Evolutionary conservation across 1,139 yeast species (phyloP).

Genomic region (Scheffersomyces titani): DNA sequence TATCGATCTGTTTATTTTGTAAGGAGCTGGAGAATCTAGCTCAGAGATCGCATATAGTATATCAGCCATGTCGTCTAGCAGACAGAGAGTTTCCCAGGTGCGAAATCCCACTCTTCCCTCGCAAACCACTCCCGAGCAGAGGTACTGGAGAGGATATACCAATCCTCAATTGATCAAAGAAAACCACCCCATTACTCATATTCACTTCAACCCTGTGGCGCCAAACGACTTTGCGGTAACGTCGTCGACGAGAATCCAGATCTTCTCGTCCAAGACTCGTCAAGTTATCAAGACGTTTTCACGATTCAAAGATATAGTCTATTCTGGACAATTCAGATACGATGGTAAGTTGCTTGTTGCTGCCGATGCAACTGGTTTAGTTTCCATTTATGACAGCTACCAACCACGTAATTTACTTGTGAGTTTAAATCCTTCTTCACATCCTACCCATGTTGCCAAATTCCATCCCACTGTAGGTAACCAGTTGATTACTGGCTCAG

Average conservation of each 20-base stretch:
- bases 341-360: conserved; percentile 87
- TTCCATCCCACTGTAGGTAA: conserved; percentile 76
- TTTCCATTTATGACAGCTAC: conserved; percentile 78
- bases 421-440: conserved; percentile 76
- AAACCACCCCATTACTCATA: conserved; percentile 86
- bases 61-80: conserved; percentile 72
- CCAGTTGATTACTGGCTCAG: conserved; percentile 84
- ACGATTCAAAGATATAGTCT: conserved; percentile 88
- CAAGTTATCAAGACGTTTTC: conserved; percentile 89
- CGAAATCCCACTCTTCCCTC: conserved; percentile 74
- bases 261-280: conserved; percentile 89
- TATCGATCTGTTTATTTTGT: not conserved
- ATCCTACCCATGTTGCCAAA: conserved; percentile 93
- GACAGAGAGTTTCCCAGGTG: conserved; percentile 66
- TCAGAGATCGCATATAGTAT: not conserved
- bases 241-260: conserved; percentile 87
- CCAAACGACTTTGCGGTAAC: conserved; percentile 96
- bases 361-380: conserved; percentile 86
- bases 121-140: conserved; percentile 89
- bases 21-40: not conserved
- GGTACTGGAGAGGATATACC: conserved; percentile 87
- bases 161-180: conserved; percentile 91
- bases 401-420: conserved; percentile 79
- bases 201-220: conserved; percentile 79
- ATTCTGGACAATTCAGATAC: conserved; percentile 76